phyloP scores from a whole-genome alignment of 305 asterid species.

The Solanum aculeatissimum region DNA sequence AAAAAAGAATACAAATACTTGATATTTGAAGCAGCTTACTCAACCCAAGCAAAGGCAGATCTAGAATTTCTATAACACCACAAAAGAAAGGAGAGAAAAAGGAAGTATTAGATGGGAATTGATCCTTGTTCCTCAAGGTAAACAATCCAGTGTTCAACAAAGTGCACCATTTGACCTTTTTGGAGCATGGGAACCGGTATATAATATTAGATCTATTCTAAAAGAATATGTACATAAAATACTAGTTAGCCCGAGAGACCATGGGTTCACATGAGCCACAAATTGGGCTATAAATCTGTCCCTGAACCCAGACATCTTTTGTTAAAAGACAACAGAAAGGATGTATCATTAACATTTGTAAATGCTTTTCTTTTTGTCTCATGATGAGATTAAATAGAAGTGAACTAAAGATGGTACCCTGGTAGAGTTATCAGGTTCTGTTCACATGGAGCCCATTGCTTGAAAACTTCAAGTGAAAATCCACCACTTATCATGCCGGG shows the following conservation, averaged over 20 bases:
- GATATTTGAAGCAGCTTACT: neutral
- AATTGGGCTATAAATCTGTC: neutral
- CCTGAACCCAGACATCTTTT: neutral
- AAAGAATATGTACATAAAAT: neutral
- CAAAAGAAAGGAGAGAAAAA: neutral
- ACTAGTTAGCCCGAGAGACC: neutral
- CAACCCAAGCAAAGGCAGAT: neutral
- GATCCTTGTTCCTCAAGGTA: neutral
- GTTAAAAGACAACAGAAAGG: neutral
- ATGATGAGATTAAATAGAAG: neutral
- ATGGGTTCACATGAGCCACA: neutral
- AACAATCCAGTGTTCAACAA: neutral
- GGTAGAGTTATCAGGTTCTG: conserved; percentile 73
- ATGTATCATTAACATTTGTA: neutral
- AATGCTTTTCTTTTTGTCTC: neutral
- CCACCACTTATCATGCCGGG: conserved; percentile 96
- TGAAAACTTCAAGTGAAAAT: conserved; percentile 88
- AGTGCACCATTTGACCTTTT: neutral
- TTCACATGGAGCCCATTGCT: conserved; percentile 86
- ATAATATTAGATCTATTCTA: neutral
- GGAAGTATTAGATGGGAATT: neutral
- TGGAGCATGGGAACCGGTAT: neutral
- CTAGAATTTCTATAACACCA: neutral
- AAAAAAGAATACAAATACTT: neutral
- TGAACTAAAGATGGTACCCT: conserved; percentile 36